Evolutionary conservation across 2,329 filamentous ascomycete genomes (phyloP).

Genomic region (Graphilbum sp.): DNA sequence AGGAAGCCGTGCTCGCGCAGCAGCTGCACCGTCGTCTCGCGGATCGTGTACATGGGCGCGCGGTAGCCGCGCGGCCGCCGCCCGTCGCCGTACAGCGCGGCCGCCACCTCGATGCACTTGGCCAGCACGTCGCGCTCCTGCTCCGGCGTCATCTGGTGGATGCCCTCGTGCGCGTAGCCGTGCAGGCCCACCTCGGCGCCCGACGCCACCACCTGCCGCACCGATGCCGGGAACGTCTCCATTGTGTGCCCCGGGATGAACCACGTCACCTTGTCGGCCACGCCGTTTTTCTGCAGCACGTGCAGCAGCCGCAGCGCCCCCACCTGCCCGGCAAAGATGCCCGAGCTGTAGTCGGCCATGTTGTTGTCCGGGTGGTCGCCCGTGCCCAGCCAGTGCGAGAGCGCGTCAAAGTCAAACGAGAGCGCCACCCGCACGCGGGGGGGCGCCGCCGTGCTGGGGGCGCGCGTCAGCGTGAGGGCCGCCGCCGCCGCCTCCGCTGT

Average conservation of each 20-base stretch:
- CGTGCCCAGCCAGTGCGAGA: slow-evolving; percentile 36
- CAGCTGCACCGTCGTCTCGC: slow-evolving; percentile 39
- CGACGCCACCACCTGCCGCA: slow-evolving; percentile 24
- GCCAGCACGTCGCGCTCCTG: slow-evolving; percentile 61
- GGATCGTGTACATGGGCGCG: slow-evolving; percentile 53
- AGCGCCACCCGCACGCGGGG: slow-evolving; percentile 14
- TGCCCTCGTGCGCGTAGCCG: slow-evolving; percentile 17
- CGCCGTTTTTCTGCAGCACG: slow-evolving; percentile 53
- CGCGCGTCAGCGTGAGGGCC: not conserved
- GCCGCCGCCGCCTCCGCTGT: not conserved
- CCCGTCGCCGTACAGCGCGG: slow-evolving; percentile 25
- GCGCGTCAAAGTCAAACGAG: slow-evolving; percentile 33
- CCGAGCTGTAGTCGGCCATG: slow-evolving; percentile 29
- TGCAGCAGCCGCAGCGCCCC: slow-evolving; percentile 51
- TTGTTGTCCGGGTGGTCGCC: slow-evolving; percentile 30
- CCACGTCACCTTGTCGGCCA: slow-evolving; percentile 41
- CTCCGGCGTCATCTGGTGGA: slow-evolving; percentile 43
- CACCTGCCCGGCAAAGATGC: slow-evolving; percentile 27
- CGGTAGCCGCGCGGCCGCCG: slow-evolving; percentile 50
- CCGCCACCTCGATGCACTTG: slow-evolving; percentile 26
- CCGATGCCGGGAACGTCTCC: slow-evolving; percentile 29
- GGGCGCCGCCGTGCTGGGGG: not conserved
- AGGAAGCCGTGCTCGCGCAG: slow-evolving; percentile 50
- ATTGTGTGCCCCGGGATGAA: slow-evolving; percentile 32
- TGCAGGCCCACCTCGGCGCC: slow-evolving; percentile 31